Evolutionary conservation across 2,329 filamentous ascomycete species (phyloP).

Genomic region (Nemania abortiva): DNA sequence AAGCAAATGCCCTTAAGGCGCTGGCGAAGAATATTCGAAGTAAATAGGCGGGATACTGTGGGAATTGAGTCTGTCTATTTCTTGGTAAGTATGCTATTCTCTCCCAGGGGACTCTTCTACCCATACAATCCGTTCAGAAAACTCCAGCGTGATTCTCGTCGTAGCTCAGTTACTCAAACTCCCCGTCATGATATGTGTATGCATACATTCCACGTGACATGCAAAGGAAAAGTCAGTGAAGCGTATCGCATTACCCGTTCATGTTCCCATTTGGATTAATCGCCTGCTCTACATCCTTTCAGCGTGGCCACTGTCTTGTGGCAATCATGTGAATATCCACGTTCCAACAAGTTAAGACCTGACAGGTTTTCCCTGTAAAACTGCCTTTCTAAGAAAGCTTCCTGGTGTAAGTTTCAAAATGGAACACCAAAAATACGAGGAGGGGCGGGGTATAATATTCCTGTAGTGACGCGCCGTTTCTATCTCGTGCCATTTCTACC

Average conservation of each 20-base stretch:
- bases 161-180: constrained; percentile 35
- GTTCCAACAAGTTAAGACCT: constrained; percentile 13
- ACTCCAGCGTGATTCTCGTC: constrained; percentile 21
- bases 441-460: constrained; percentile 31
- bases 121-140: constrained; percentile 24
- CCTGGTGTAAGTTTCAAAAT: constrained; percentile 14
- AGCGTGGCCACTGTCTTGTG: neutral
- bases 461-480: constrained; percentile 16
- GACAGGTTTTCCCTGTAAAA: neutral
- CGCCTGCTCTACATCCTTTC: constrained; percentile 18
- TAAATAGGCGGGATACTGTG: neutral
- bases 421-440: constrained; percentile 20
- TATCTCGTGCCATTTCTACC: constrained; percentile 10
- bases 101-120: constrained; percentile 20
- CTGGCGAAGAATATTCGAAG: neutral
- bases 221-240: constrained; percentile 2
- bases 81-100: constrained; percentile 5
- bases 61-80: constrained; percentile 8
- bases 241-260: constrained; percentile 30
- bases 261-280: constrained; percentile 16
- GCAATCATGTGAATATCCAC: constrained; percentile 18
- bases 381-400: neutral
- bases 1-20: too few species aligned
- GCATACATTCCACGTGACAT: constrained; percentile 23
- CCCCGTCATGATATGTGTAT: constrained; percentile 23